Evolutionary conservation across 257 asterid species (phyloP).

Genomic region (Solanum okadae): DNA sequence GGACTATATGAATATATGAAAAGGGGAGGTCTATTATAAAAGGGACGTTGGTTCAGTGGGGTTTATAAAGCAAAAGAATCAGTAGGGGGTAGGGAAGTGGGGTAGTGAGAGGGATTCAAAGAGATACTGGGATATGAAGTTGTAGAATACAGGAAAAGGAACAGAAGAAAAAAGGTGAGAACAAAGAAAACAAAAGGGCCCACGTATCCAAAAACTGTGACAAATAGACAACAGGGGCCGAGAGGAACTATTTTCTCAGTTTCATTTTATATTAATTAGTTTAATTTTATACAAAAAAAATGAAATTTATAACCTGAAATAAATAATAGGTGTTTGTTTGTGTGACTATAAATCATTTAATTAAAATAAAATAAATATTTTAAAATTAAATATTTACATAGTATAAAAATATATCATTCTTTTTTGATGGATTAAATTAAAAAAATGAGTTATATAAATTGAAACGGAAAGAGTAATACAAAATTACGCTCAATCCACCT

Average conservation of each 20-base stretch:
- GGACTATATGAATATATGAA: background rate
- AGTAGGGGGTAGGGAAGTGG: background rate
- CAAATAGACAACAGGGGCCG: slow-evolving; percentile 12
- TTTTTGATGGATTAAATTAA: too few relatives aligned
- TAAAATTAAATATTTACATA: too few relatives aligned
- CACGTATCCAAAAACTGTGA: slow-evolving; percentile 20
- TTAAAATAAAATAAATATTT: too few relatives aligned
- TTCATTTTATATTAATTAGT: too few relatives aligned
- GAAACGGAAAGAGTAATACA: too few relatives aligned
- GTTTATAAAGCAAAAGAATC: background rate
- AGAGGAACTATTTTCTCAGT: background rate
- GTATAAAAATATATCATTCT: too few relatives aligned
- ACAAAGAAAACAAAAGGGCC: slow-evolving; percentile 3
- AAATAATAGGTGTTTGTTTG: too few relatives aligned
- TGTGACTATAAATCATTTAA: too few relatives aligned
- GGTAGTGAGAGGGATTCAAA: background rate
- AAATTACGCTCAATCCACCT: too few relatives aligned
- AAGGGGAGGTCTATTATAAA: background rate
- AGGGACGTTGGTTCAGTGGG: background rate
- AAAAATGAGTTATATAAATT: too few relatives aligned
- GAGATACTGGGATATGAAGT: background rate
- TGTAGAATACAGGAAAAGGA: background rate
- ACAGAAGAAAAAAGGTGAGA: background rate
- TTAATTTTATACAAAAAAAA: too few relatives aligned
- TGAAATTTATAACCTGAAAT: fast-evolving